Evolutionary conservation across 345 rosid genomes (phyloP), one percentile per base, ranked within the genome.

Genomic region (Erucastrum elatum): DNA sequence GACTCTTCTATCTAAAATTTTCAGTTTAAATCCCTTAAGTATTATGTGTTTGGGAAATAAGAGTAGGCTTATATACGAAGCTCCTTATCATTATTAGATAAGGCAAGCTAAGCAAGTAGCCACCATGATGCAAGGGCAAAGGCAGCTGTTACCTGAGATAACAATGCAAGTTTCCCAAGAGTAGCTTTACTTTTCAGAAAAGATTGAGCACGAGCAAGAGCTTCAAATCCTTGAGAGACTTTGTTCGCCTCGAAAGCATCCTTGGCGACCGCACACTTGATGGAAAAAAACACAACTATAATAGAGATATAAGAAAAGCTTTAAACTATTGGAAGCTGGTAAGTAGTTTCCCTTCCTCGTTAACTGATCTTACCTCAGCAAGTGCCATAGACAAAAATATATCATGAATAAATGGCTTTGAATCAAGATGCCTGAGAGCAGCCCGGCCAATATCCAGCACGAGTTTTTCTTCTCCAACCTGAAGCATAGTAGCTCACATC

Each of bases 211-310:
- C 90, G 96, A 66, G 97, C 97, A 84, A 95, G 97, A 81, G 99
- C 98, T 86, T 93, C 99, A 85, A 95, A 93, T 78, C 99, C 99
- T 82, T 78, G 90, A 61, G 94, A 88, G 66, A 93, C 89, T 82
- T 87, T 93, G 85, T 86, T 91, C 88, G 86, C 91, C 86, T 93
- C 94, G 64, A 95, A 89, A 77, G 87, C 86, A 84, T 66, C 82
- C 86, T 91, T 93, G 44, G 99, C 98, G 76, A 90, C 87, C 55
- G 94, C 95, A 88, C 98, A 95, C 98, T 95, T 88, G 88, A 91
- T 87, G 88, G 87, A 86, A 88, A 89, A 88, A 88, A 82, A 76
- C 10, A 2, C 66, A 85, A 89, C 78, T 87, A 81, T 83, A 90
- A 91, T 79, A 87, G 91, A 79, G 78, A 84, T 80, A 82, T 84